Percentiles rank a stretch among this genome's conserved stretches.
phyloP scores from a whole-genome alignment of 768 basidiomycete genomes.

The Lactarius akahatsu region DNA sequence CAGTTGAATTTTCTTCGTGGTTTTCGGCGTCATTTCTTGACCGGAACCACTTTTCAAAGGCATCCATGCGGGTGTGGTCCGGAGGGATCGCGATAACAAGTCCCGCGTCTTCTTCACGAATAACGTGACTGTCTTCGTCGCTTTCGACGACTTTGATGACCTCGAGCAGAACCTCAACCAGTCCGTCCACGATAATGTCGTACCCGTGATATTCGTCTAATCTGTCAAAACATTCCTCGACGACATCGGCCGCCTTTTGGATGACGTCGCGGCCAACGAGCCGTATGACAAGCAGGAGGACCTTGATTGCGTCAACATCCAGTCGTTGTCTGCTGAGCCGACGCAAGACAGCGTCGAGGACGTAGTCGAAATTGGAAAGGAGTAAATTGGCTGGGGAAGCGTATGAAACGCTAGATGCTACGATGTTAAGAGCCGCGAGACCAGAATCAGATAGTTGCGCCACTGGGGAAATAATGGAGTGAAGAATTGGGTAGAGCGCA shows the following conservation, averaged over 20 bases:
- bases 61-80: conserved; percentile 43
- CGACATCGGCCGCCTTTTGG: conserved; percentile 86
- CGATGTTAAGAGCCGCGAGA: conserved; percentile 63
- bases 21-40: conserved; percentile 41
- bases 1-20: conserved; percentile 43
- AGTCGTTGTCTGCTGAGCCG: conserved; percentile 78
- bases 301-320: conserved; percentile 85
- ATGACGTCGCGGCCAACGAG: conserved; percentile 87
- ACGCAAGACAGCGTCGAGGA: conserved; percentile 86
- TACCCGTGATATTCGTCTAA: conserved; percentile 97
- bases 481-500: conserved; percentile 81
- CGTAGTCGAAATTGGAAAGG: conserved; percentile 95
- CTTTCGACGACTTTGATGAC: conserved; percentile 75
- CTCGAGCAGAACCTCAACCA: conserved; percentile 84
- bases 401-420: conserved; percentile 76
- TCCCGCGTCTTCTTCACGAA: conserved; percentile 23
- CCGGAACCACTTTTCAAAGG: conserved; percentile 66
- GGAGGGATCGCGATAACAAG: conserved; percentile 9
- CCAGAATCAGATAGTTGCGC: conserved; percentile 74
- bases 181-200: conserved; percentile 76
- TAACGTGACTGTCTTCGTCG: conserved; percentile 42
- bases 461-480: conserved; percentile 74
- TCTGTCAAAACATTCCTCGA: conserved; percentile 96
- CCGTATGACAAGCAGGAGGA: conserved; percentile 79
- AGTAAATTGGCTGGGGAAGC: conserved; percentile 88